Base-by-base conservation (phyloP, 169 alveolate genomes). In the Cardiosporidium cionae region DNA sequence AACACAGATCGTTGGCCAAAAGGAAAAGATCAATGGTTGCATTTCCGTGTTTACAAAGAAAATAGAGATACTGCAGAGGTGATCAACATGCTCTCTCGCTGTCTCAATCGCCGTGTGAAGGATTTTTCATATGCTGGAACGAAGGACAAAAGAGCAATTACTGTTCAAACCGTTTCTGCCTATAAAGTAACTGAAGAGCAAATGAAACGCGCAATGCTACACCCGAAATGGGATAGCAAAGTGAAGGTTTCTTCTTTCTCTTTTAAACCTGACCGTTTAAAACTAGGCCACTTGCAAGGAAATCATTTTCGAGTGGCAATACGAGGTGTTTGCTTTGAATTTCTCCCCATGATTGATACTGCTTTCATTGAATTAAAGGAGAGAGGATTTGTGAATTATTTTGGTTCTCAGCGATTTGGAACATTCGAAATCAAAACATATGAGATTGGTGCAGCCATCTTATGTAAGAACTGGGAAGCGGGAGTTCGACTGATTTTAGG, bases 361-460 rank as follows among this genome's bases (percentile, higher is more conserved):
- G 34, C 71, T 34, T n/a, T 72, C 58, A 25, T 2, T 31, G 4
- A 32, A 1, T n/a, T 72, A 7, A 52, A 53, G 25, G 31, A 66
- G 2, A 34, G 36, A 63, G 79, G 79, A 32, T 72, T 72, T 29
- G 33, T 72, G 74, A 72, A 72, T 27, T 72, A 72, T 22, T 72
- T 29, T 27, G 79, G 79, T 4, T 66, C 52, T 32, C 79, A 72
- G 73, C 79, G 79, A 23, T 72, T 72, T 29, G 79, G 79, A 52
- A 63, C 74, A 33, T 53, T 53, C 4, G 68, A 44, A 0, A 65
- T 62, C n/a, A 9, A 35, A 31, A 72, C 79, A 25, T 33, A 22
- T 29, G 74, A 64, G 25, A 72, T 72, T 7, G 79, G 79, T 44
- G 73, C 71, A 6, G 72, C 72, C 3, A 52, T 72, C 32, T 69